Evolutionary conservation across 23 red algal genomes (phyloP).

Genomic region (Agarophyton chilense): DNA sequence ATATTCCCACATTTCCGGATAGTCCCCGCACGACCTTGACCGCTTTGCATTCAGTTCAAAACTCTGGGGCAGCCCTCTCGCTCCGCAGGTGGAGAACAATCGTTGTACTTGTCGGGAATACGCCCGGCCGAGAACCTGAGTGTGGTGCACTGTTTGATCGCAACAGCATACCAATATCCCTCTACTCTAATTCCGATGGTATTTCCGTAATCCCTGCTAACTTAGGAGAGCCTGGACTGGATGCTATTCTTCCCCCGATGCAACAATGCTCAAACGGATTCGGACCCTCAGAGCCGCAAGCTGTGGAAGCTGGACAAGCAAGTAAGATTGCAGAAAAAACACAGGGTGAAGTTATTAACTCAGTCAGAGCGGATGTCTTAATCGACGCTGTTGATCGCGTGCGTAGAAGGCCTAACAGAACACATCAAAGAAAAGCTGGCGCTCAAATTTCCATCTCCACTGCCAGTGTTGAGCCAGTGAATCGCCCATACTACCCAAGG

Average conservation of each 20-base stretch:
- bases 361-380: neutral
- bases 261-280: neutral
- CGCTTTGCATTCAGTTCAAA: neutral
- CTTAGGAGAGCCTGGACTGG: neutral
- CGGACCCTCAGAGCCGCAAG: neutral
- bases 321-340: neutral
- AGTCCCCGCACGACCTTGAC: neutral
- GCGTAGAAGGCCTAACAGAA: neutral
- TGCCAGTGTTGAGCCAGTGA: neutral
- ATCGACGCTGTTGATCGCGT: neutral
- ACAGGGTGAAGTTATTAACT: neutral
- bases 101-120: neutral
- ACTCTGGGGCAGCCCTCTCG: neutral
- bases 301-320: neutral
- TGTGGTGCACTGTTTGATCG: neutral
- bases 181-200: too few species aligned
- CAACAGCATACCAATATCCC: too few species aligned
- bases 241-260: neutral
- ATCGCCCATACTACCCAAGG: neutral
- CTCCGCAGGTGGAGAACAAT: neutral
- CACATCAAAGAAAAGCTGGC: neutral
- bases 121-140: neutral
- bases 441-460: neutral
- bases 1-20: neutral
- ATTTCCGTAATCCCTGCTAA: neutral